phyloP scores from a whole-genome alignment of 2,329 filamentous ascomycete species.

The Trichoderma atrobrunneum region DNA sequence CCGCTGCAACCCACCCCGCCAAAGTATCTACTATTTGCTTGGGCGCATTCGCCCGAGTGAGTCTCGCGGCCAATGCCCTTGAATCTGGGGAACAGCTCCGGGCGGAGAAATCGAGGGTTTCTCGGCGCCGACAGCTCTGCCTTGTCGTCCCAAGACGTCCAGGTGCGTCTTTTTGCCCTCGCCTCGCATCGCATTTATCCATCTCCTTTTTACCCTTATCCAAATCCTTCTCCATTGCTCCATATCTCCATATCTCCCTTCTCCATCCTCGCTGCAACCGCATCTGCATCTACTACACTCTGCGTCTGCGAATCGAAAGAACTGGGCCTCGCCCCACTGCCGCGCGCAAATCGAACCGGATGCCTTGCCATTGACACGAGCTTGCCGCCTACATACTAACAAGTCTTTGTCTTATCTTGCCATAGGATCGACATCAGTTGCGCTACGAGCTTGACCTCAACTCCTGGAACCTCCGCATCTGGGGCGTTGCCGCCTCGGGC shows the following conservation, averaged over 20 bases:
- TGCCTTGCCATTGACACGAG: background rate
- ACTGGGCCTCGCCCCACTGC: background rate
- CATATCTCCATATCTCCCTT: background rate
- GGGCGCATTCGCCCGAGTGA: conserved; percentile 4
- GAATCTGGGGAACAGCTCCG: conserved; percentile 27
- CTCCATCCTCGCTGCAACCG: conserved; percentile 13
- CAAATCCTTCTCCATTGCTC: background rate
- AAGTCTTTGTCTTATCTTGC: background rate
- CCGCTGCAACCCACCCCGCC: background rate
- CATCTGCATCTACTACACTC: background rate
- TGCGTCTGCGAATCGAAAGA: background rate
- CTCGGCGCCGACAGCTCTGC: conserved; percentile 51
- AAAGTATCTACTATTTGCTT: background rate
- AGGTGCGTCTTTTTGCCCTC: conserved; percentile 35
- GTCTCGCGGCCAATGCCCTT: conserved; percentile 30
- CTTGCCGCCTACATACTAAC: background rate
- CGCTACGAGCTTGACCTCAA: conserved; percentile 54
- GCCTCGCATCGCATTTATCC: background rate
- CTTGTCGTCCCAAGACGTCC: conserved; percentile 47
- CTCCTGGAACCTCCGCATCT: conserved; percentile 53
- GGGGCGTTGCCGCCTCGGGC: conserved; percentile 54
- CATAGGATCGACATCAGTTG: conserved; percentile 49
- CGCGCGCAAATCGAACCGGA: background rate
- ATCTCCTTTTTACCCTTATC: background rate
- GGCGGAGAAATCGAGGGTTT: conserved; percentile 48